Conservation (phyloP, 805 yeast genomes). For the Candida khao-thaluensis region DNA sequence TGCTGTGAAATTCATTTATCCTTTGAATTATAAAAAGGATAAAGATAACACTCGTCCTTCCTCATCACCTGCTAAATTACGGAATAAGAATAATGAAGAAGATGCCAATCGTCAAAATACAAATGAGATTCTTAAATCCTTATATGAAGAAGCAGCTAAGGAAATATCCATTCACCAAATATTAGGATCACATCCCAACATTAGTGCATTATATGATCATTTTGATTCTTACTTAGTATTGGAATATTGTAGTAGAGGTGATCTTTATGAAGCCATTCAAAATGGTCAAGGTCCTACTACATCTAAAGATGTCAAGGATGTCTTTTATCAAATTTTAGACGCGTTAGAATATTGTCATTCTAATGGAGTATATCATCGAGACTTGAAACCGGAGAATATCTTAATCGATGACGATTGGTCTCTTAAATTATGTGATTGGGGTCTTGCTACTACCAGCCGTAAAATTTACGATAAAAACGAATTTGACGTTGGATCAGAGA, state of each 20-base stretch:
- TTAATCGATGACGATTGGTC: constrained; percentile 56
- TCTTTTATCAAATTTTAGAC: constrained; percentile 47
- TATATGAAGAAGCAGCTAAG: constrained; percentile 58
- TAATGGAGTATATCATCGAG: constrained; percentile 51
- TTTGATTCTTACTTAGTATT: constrained; percentile 56
- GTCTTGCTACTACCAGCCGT: constrained; percentile 52
- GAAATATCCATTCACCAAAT: constrained; percentile 66
- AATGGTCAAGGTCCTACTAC: constrained; percentile 60
- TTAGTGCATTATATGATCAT: constrained; percentile 46
- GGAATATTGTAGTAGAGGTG: constrained; percentile 88
- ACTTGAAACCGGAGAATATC: constrained; percentile 58
- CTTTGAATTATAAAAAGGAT: constrained; percentile 42
- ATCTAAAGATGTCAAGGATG: constrained; percentile 55
- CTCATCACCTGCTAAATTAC: constrained; percentile 37
- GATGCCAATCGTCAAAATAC: constrained; percentile 11
- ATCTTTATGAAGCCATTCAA: constrained; percentile 76
- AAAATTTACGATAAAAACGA: constrained; percentile 53
- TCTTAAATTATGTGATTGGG: constrained; percentile 58
- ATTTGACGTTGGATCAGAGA: constrained; percentile 84
- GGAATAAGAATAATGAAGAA: constrained; percentile 9
- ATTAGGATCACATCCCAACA: constrained; percentile 52
- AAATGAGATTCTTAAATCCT: constrained; percentile 25
- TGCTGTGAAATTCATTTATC: constrained; percentile 83
- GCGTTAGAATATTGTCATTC: constrained; percentile 54
- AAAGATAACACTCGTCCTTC: constrained; percentile 22